A percentile compares a stretch with the other conserved stretches of the same genome.
phyloP scores from a whole-genome alignment of 2,329 filamentous ascomycete species.

The Aspergillus ustus region DNA sequence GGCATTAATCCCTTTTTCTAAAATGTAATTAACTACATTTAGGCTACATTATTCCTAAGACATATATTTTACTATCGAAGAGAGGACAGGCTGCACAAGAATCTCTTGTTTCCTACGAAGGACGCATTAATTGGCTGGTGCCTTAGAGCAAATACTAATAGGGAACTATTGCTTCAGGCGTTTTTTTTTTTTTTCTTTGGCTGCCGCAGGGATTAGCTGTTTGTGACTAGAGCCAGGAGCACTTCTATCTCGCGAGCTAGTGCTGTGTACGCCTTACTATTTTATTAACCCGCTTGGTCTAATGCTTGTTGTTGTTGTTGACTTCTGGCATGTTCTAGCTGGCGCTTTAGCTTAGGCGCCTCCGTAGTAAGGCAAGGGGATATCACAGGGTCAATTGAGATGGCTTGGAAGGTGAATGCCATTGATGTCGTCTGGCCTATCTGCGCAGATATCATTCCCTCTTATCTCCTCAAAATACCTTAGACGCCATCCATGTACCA shows the following conservation, averaged over 20 bases:
- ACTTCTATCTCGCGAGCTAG: conserved; percentile 14
- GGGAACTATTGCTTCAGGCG: conserved; percentile 6
- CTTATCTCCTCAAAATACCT: no score
- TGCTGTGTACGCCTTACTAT: conserved; percentile 7
- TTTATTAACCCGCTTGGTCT: conserved; percentile 2
- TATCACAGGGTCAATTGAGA: no score
- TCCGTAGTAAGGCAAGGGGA: no score
- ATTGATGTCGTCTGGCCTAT: no score
- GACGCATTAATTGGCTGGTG: not conserved
- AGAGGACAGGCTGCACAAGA: no score
- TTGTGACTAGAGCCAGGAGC: conserved; percentile 7
- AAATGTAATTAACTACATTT: not conserved
- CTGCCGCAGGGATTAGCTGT: conserved; percentile 14
- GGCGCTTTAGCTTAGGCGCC: conserved; percentile 13
- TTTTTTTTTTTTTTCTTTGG: conserved; percentile 8
- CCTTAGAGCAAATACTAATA: not conserved
- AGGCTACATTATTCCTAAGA: no score
- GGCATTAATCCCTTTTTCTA: no score
- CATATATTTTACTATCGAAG: no score
- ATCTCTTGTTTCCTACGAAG: no score
- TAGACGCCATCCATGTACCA: no score
- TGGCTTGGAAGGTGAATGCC: no score
- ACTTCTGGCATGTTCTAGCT: conserved; percentile 15
- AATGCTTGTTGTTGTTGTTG: conserved; percentile 15
- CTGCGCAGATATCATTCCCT: no score